Evolutionary conservation across 805 yeast genomes (phyloP).

Genomic region (Ogataea trehaloabstinens): DNA sequence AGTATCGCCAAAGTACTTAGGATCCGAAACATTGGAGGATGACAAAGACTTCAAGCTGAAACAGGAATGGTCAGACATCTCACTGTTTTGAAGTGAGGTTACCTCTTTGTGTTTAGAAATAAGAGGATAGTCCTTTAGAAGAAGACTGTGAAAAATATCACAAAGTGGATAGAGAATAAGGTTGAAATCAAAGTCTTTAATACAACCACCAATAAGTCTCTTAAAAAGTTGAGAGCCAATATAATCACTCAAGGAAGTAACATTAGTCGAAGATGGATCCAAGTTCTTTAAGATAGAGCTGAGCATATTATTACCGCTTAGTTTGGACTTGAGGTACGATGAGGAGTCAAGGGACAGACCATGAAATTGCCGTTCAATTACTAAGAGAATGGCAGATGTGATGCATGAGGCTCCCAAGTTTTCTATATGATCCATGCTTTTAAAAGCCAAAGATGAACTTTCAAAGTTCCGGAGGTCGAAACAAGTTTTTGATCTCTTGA

Average conservation of each 20-base stretch:
- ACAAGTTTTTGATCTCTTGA: conserved; percentile 65
- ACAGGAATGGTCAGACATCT: conserved; percentile 3
- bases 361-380: conserved; percentile 62
- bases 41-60: conserved; percentile 6
- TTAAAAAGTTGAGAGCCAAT: conserved; percentile 55
- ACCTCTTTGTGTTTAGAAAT: conserved; percentile 35
- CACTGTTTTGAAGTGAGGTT: conserved; percentile 3
- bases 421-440: conserved; percentile 44
- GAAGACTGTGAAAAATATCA: conserved; percentile 62
- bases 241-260: conserved; percentile 42
- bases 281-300: conserved; percentile 46
- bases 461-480: conserved; percentile 38
- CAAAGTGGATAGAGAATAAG: conserved; percentile 59
- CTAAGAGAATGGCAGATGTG: conserved; percentile 53
- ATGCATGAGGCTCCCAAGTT: conserved; percentile 58
- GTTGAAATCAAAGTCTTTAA: conserved; percentile 81
- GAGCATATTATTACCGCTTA: conserved; percentile 37
- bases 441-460: conserved; percentile 5
- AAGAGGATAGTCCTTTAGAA: conserved; percentile 65
- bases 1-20: conserved; percentile 4
- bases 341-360: conserved; percentile 54
- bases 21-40: conserved; percentile 8
- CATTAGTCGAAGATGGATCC: conserved; percentile 37
- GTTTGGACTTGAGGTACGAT: conserved; percentile 42
- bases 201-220: conserved; percentile 64